phyloP scores from a whole-genome alignment of 2,329 filamentous ascomycete species.

The Colletotrichum simmondsii region DNA sequence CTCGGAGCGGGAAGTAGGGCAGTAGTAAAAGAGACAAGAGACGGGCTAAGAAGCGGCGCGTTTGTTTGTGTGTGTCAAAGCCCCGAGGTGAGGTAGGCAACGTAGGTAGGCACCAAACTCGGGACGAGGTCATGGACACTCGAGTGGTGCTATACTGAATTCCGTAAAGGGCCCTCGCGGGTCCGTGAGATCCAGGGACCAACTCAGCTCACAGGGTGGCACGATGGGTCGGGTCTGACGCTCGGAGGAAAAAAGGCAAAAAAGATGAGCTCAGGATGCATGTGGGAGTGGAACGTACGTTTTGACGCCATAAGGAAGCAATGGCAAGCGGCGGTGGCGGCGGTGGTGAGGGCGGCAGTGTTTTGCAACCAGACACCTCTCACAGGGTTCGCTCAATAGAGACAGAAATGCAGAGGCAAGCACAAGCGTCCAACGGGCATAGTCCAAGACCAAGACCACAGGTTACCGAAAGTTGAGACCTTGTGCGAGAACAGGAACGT shows the following conservation, averaged over 20 bases:
- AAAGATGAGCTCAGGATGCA: slow-evolving; percentile 15
- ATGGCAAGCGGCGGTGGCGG: slow-evolving; percentile 10
- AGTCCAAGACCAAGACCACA: background rate
- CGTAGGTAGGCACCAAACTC: slow-evolving; percentile 9
- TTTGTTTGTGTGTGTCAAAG: slow-evolving; percentile 28
- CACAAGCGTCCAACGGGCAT: slow-evolving; percentile 34
- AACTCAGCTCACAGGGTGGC: background rate
- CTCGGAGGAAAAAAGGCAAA: slow-evolving; percentile 8
- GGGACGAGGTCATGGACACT: slow-evolving; percentile 5
- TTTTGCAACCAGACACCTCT: slow-evolving; percentile 18
- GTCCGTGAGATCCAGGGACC: slow-evolving; percentile 26
- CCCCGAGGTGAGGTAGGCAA: background rate
- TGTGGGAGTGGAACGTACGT: slow-evolving; percentile 32
- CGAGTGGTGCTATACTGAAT: slow-evolving; percentile 4
- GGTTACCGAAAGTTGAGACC: background rate
- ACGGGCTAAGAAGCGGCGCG: slow-evolving; percentile 16
- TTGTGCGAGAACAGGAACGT: background rate
- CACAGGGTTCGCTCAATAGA: slow-evolving; percentile 1
- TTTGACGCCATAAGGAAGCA: slow-evolving; percentile 37
- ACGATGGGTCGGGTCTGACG: background rate
- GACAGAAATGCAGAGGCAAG: slow-evolving; percentile 11
- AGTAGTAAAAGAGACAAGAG: background rate
- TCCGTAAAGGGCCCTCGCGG: slow-evolving; percentile 11
- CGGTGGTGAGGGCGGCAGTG: background rate
- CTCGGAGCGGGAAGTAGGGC: slow-evolving; percentile 11